These are phyloP conservation scores for Clonostachys byssicola DNA, from an alignment of 2,329 filamentous ascomycete species.

Conservation along the genomic window DNA sequence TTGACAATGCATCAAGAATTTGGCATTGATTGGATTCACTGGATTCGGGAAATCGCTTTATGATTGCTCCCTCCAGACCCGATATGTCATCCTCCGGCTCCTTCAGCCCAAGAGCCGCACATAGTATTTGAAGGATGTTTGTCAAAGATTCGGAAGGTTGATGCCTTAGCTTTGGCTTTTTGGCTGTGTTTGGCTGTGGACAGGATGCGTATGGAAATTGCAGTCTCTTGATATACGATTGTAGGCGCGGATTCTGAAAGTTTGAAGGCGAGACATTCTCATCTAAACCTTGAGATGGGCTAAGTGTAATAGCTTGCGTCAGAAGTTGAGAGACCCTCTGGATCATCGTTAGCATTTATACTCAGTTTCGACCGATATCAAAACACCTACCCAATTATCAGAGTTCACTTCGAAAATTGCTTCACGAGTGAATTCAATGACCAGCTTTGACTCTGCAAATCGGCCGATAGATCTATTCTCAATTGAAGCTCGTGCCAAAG, in stretches of 20 bases:
- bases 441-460: slow-evolving; percentile 34
- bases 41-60: too few species aligned
- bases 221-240: slow-evolving; percentile 18
- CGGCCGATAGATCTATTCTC: slow-evolving; percentile 25
- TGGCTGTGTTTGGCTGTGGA: too few species aligned
- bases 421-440: slow-evolving; percentile 26
- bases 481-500: slow-evolving; percentile 28
- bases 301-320: slow-evolving; percentile 13
- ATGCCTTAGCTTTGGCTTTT: too few species aligned
- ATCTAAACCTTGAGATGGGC: slow-evolving; percentile 10
- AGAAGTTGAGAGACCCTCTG: slow-evolving; percentile 22
- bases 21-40: slow-evolving; percentile 32
- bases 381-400: slow-evolving; percentile 16
- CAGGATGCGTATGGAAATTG: slow-evolving; percentile 11
- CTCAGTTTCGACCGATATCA: too few species aligned
- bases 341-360: slow-evolving; percentile 9
- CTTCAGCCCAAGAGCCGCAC: too few species aligned
- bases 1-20: slow-evolving; percentile 33
- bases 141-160: too few species aligned
- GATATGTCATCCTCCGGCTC: too few species aligned
- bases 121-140: too few species aligned
- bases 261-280: slow-evolving; percentile 16
- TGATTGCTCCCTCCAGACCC: too few species aligned
- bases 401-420: slow-evolving; percentile 23
- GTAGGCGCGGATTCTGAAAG: slow-evolving; percentile 19